These are phyloP conservation scores for Russula olivacea DNA, from an alignment of 768 basidiomycete genomes.

Conservation along the genomic window DNA sequence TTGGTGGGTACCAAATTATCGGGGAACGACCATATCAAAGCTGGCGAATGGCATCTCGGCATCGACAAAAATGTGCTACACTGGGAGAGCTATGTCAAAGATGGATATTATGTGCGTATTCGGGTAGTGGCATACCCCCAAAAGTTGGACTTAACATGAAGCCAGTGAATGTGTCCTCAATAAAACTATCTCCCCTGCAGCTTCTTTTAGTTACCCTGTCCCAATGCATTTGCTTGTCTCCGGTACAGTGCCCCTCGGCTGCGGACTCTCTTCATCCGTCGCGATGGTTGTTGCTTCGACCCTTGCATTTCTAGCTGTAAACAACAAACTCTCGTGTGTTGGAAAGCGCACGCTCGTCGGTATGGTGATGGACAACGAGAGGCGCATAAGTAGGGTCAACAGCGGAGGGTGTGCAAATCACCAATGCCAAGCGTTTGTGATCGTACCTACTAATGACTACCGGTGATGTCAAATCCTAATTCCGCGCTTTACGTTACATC, in stretches of 20 bases:
- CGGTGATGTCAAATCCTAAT: slow-evolving; percentile 65
- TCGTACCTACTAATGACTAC: background rate
- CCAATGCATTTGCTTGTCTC: slow-evolving; percentile 72
- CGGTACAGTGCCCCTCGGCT: slow-evolving; percentile 81
- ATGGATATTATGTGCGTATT: slow-evolving; percentile 66
- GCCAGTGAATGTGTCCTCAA: too few species aligned
- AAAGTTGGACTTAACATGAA: background rate
- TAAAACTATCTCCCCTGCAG: too few species aligned
- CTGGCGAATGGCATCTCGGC: slow-evolving; percentile 63
- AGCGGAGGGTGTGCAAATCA: slow-evolving; percentile 58
- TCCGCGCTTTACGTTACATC: slow-evolving; percentile 79
- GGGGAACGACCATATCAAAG: slow-evolving; percentile 36
- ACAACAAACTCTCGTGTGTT: slow-evolving; percentile 49
- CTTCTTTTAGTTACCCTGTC: slow-evolving; percentile 33
- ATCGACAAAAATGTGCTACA: slow-evolving; percentile 65
- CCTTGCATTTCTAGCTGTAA: slow-evolving; percentile 71
- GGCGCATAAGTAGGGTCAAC: slow-evolving; percentile 75
- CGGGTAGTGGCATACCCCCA: background rate
- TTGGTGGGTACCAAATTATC: slow-evolving; percentile 32
- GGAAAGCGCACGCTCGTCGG: slow-evolving; percentile 69
- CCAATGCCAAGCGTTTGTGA: background rate
- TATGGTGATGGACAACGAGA: slow-evolving; percentile 80
- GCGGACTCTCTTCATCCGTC: slow-evolving; percentile 81
- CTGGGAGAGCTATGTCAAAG: slow-evolving; percentile 89
- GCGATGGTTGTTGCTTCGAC: slow-evolving; percentile 89